phyloP scores from a whole-genome alignment of 75 land plant species.

The Pseudotsuga menziesii region DNA sequence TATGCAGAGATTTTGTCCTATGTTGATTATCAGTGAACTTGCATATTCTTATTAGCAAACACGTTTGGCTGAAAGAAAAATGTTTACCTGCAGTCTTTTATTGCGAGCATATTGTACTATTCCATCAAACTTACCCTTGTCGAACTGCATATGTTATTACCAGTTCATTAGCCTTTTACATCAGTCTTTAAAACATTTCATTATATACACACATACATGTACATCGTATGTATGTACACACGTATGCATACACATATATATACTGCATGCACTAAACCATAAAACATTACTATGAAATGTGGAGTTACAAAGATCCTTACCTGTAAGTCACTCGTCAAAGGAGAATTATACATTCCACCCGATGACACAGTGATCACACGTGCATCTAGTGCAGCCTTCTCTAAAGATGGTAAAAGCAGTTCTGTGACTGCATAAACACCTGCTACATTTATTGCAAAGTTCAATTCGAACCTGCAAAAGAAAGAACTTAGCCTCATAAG shows the following conservation, averaged over 20 bases:
- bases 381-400: constrained; percentile 85
- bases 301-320: constrained; percentile 16
- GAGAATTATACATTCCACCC: constrained; percentile 86
- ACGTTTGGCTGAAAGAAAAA: neutral
- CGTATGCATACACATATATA: too few species aligned
- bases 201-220: too few species aligned
- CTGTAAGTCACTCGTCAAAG: constrained; percentile 73
- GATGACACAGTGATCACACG: constrained; percentile 91
- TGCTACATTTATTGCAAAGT: constrained; percentile 88
- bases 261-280: neutral
- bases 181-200: neutral
- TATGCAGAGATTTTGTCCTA: neutral
- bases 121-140: constrained; percentile 67
- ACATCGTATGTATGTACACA: too few species aligned
- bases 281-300: neutral
- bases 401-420: constrained; percentile 69
- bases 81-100: constrained; percentile 85
- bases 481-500: neutral
- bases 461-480: constrained; percentile 67
- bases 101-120: constrained; percentile 80
- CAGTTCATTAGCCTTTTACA: constrained; percentile 1
- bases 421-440: constrained; percentile 82
- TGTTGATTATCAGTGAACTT: neutral
- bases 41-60: neutral
- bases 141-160: constrained; percentile 38